Conservation (phyloP, 2,329 filamentous ascomycete genomes). For the Curvularia eragrostidis region DNA sequence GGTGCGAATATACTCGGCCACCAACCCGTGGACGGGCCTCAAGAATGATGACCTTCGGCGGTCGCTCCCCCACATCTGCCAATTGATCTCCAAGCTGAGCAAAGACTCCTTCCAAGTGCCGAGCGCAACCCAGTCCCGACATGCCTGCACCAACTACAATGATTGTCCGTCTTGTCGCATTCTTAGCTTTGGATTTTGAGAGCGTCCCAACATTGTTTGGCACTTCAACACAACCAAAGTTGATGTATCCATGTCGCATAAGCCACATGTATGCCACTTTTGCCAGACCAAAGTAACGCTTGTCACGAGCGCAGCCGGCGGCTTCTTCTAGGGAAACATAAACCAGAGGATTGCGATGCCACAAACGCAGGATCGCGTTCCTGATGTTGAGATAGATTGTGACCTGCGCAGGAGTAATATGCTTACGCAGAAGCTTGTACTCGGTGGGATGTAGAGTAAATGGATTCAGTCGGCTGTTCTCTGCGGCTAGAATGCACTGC, state of each 20-base stretch:
- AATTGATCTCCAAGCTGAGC: conserved; percentile 77
- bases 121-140: conserved; percentile 87
- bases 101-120: conserved; percentile 87
- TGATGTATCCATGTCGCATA: conserved; percentile 89
- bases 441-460: conserved; percentile 87
- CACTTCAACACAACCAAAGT: conserved; percentile 89
- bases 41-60: conserved; percentile 78
- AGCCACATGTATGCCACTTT: conserved; percentile 93
- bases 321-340: conserved; percentile 84
- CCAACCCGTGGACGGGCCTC: conserved; percentile 89
- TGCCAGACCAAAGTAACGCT: conserved; percentile 86
- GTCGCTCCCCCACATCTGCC: conserved; percentile 67
- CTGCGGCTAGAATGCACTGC: conserved; percentile 88
- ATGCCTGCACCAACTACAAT: conserved; percentile 93
- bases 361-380: conserved; percentile 90
- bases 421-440: conserved; percentile 77
- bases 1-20: conserved; percentile 90
- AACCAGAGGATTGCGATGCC: conserved; percentile 84
- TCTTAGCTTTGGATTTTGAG: conserved; percentile 50
- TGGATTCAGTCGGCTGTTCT: conserved; percentile 86
- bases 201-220: conserved; percentile 53
- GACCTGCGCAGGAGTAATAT: conserved; percentile 87
- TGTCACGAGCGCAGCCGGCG: conserved; percentile 85
- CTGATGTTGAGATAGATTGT: conserved; percentile 96
- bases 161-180: conserved; percentile 71